phyloP scores from a whole-genome alignment of 2,329 filamentous ascomycete species.

The Fusarium verrucosum region DNA sequence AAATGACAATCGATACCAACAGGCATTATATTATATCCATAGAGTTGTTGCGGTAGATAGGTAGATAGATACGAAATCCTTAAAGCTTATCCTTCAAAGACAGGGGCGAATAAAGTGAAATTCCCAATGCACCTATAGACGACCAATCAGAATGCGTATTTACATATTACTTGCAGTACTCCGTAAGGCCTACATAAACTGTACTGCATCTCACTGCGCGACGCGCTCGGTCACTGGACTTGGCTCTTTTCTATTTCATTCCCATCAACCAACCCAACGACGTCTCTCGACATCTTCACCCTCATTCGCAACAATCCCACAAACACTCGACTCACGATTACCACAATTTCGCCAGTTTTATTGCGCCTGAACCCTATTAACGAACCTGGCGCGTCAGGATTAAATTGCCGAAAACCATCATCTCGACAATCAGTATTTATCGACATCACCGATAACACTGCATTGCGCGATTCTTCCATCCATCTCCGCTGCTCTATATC shows the following conservation, averaged over 20 bases:
- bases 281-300: not conserved
- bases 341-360: not conserved
- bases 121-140: not conserved
- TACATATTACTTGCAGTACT: constrained; percentile 28
- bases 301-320: not conserved
- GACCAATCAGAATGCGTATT: constrained; percentile 19
- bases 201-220: too few species aligned
- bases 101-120: constrained; percentile 16
- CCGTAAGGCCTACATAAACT: too few species aligned
- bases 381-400: constrained; percentile 11
- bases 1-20: not conserved
- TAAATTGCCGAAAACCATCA: constrained; percentile 2
- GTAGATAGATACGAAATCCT: constrained; percentile 1
- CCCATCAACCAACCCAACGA: constrained; percentile 4
- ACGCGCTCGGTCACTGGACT: constrained; percentile 17
- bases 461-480: constrained; percentile 6
- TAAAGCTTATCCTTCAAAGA: not conserved
- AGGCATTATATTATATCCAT: constrained; percentile 8
- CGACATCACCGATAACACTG: constrained; percentile 10
- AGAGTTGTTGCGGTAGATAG: not conserved
- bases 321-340: not conserved
- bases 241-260: constrained; percentile 1
- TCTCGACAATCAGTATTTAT: not conserved
- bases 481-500: not conserved
- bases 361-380: not conserved